Percentiles rank a stretch among this genome's conserved stretches.
Evolutionary conservation across 495 filamentous ascomycete genomes (phyloP).

Genomic region (Neurospora africana): DNA sequence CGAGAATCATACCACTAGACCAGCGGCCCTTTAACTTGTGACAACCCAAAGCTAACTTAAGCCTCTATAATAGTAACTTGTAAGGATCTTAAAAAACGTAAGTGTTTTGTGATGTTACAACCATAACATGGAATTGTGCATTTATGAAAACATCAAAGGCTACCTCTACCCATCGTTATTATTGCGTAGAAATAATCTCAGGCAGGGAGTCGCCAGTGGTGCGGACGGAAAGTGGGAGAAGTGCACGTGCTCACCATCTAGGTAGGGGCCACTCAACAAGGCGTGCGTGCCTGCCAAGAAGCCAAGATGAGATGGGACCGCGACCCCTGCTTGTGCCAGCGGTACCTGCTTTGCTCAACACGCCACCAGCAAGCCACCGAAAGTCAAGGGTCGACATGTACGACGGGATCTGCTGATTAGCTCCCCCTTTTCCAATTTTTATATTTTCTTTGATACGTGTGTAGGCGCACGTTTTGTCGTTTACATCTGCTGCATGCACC

Average conservation of each 20-base stretch:
- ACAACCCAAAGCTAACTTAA: background rate
- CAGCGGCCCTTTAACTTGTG: background rate
- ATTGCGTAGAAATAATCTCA: background rate
- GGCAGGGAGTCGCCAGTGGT: background rate
- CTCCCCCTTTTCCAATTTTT: background rate
- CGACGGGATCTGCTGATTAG: background rate
- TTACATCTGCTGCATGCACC: background rate
- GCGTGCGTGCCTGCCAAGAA: background rate
- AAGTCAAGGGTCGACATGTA: background rate
- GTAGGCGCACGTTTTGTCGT: background rate
- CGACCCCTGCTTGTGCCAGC: background rate
- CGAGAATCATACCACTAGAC: conserved; percentile 1
- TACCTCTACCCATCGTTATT: background rate
- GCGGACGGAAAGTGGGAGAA: background rate
- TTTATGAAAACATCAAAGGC: background rate
- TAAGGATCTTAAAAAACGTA: rapidly evolving
- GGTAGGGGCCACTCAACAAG: background rate
- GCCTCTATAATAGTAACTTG: rapidly evolving
- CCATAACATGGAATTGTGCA: background rate
- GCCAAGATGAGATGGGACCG: background rate
- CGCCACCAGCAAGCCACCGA: background rate
- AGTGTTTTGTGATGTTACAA: background rate
- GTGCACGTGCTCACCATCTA: background rate
- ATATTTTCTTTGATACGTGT: background rate
- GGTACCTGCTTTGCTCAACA: background rate